Evolutionary conservation across 148 eudicot genomes (phyloP).

Genomic region (Linanthus parryae): DNA sequence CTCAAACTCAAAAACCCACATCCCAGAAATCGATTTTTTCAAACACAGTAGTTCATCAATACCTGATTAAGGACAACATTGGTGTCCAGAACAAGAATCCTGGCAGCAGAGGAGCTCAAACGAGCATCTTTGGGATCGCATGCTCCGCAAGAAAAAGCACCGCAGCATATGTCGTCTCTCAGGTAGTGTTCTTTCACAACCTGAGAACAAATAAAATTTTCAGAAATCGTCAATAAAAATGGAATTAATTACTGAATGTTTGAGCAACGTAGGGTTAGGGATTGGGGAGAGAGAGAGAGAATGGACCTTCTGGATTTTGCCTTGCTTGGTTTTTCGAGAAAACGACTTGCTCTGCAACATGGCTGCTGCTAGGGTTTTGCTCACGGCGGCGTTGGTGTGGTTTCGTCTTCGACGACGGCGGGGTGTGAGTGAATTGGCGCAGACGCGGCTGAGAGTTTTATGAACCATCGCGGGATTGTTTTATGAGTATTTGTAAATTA

Average conservation of each 20-base stretch:
- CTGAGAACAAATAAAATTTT: slow-evolving; percentile 23
- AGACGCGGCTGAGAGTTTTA: too few relatives aligned
- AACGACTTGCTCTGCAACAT: slow-evolving; percentile 87
- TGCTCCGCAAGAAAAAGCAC: slow-evolving; percentile 54
- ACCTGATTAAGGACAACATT: slow-evolving; percentile 97
- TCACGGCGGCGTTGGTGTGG: too few relatives aligned
- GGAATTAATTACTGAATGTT: neutral
- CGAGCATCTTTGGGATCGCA: slow-evolving; percentile 62
- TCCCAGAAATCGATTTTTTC: too few relatives aligned
- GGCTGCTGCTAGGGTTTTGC: too few relatives aligned
- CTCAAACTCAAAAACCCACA: too few relatives aligned
- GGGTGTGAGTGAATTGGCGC: too few relatives aligned
- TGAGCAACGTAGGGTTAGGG: slow-evolving; percentile 11
- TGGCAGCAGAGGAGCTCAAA: slow-evolving; percentile 44
- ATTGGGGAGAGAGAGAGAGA: neutral
- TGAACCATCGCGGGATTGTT: too few relatives aligned
- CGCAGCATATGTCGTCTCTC: slow-evolving; percentile 91
- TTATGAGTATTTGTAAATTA: too few relatives aligned
- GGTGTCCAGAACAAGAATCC: slow-evolving; percentile 64
- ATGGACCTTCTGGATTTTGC: slow-evolving; percentile 75
- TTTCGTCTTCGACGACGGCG: too few relatives aligned
- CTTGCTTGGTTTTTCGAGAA: slow-evolving; percentile 62
- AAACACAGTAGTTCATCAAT: too few relatives aligned
- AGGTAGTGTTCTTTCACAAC: slow-evolving; percentile 90
- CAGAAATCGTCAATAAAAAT: neutral